Evolutionary conservation across 768 basidiomycete species (phyloP).

Genomic region (Termitomyces sp.): DNA sequence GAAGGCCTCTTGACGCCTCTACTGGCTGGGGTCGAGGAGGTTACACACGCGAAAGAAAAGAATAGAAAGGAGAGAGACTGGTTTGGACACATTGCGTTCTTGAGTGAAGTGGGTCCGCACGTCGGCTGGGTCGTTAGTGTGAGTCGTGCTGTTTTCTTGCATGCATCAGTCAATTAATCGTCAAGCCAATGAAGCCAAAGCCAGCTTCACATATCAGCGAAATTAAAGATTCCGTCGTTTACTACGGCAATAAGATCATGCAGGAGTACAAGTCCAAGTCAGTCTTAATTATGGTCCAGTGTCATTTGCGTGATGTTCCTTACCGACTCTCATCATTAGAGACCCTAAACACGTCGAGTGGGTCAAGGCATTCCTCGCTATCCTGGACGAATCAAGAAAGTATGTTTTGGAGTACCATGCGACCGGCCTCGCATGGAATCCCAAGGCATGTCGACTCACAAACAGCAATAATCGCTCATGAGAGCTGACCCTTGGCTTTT

Average conservation of each 20-base stretch:
- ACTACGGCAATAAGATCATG: conserved; percentile 86
- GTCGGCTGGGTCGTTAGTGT: conserved; percentile 89
- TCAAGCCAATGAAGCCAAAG: conserved; percentile 47
- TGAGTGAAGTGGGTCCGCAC: conserved; percentile 77
- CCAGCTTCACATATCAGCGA: conserved; percentile 79
- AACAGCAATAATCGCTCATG: not conserved
- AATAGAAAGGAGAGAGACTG: conserved; percentile 77
- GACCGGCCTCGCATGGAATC: conserved; percentile 87
- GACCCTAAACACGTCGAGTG: conserved; percentile 86
- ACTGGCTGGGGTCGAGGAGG: conserved; percentile 64
- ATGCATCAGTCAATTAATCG: not conserved
- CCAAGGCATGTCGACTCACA: conserved; percentile 44
- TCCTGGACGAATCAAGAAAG: conserved; percentile 75
- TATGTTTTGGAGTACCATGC: conserved; percentile 85
- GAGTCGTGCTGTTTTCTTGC: conserved; percentile 23
- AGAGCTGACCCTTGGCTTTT: not conserved
- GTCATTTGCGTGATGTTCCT: conserved; percentile 1
- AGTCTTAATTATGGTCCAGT: conserved; percentile 18
- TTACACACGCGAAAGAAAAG: conserved; percentile 79
- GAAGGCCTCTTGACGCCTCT: conserved; percentile 61
- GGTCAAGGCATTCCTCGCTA: conserved; percentile 64
- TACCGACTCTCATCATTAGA: conserved; percentile 33
- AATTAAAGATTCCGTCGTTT: conserved; percentile 80
- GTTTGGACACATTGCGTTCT: conserved; percentile 71
- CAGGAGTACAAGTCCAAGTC: conserved; percentile 94